Evolutionary conservation across 169 alveolate genomes (phyloP).

Genomic region (Theileria orientalis): DNA sequence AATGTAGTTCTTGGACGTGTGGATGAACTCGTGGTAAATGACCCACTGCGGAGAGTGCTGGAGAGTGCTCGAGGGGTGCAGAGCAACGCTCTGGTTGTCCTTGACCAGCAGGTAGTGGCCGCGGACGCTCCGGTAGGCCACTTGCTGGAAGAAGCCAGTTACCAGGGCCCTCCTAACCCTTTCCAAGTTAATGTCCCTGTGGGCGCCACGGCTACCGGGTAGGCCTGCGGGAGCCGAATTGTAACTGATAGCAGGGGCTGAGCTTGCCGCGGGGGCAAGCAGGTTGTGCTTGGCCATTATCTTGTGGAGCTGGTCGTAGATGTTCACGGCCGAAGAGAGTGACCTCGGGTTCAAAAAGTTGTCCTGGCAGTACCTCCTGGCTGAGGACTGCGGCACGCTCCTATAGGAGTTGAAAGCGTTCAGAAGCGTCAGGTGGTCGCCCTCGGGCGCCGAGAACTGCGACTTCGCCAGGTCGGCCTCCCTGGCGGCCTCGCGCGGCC

Average conservation of each 20-base stretch:
- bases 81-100: constrained; percentile 94
- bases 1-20: constrained; percentile 95
- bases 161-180: constrained; percentile 50
- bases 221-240: neutral
- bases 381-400: constrained; percentile 2
- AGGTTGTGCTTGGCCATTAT: constrained; percentile 79
- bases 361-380: constrained; percentile 86
- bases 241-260: constrained; percentile 29
- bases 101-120: constrained; percentile 93
- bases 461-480: constrained; percentile 91
- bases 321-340: constrained; percentile 87
- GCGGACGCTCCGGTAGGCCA: constrained; percentile 85
- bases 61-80: constrained; percentile 96
- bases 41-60: constrained; percentile 96
- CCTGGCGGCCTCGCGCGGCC: constrained; percentile 89
- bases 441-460: constrained; percentile 91
- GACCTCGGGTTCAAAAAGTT: constrained; percentile 87
- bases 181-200: neutral
- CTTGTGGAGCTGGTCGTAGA: constrained; percentile 85
- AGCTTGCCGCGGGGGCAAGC: no score
- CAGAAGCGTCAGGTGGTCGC: constrained; percentile 97
- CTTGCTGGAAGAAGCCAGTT: constrained; percentile 92
- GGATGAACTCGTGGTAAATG: constrained; percentile 94
- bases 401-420: constrained; percentile 73
- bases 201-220: neutral